Evolutionary conservation across 805 yeast species (phyloP).

Genomic region (Candida maris): DNA sequence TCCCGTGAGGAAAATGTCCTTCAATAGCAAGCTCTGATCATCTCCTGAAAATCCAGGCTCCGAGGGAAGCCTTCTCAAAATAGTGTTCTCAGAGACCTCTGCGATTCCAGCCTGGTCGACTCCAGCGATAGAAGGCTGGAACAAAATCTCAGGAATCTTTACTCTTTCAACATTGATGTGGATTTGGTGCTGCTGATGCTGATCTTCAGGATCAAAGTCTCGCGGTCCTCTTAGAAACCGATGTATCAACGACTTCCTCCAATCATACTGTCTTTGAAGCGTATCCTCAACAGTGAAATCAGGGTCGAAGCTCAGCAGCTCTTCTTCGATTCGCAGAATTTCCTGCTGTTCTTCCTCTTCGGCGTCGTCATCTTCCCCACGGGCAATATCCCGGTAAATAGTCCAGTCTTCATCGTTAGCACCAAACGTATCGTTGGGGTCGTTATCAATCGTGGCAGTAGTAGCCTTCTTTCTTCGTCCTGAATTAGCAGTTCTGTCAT

Average conservation of each 20-base stretch:
- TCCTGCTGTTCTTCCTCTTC: conserved; percentile 69
- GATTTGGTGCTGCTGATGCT: conserved; percentile 85
- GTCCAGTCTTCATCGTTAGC: conserved; percentile 96
- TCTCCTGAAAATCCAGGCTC: conserved; percentile 52
- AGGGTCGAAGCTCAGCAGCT: conserved; percentile 78
- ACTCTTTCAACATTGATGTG: conserved; percentile 89
- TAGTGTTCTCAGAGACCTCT: conserved; percentile 67
- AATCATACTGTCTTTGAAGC: conserved; percentile 74
- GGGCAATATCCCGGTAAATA: conserved; percentile 78
- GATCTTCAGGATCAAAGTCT: conserved; percentile 74
- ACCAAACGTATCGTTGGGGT: conserved; percentile 91
- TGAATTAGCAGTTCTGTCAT: conserved; percentile 26
- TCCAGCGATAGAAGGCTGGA: conserved; percentile 93
- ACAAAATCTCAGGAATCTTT: conserved; percentile 85
- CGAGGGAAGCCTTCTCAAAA: conserved; percentile 56
- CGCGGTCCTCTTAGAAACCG: conserved; percentile 87
- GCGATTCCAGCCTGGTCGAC: conserved; percentile 92
- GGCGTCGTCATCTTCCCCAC: conserved; percentile 71
- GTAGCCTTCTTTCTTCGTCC: conserved; percentile 44
- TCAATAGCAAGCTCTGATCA: conserved; percentile 42
- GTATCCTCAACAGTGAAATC: conserved; percentile 83
- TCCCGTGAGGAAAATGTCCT: conserved; percentile 81
- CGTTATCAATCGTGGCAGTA: conserved; percentile 75
- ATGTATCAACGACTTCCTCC: conserved; percentile 78
- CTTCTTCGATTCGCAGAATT: conserved; percentile 63